Conservation (phyloP, 139 green algal genomes). For the Volvox africanus region DNA sequence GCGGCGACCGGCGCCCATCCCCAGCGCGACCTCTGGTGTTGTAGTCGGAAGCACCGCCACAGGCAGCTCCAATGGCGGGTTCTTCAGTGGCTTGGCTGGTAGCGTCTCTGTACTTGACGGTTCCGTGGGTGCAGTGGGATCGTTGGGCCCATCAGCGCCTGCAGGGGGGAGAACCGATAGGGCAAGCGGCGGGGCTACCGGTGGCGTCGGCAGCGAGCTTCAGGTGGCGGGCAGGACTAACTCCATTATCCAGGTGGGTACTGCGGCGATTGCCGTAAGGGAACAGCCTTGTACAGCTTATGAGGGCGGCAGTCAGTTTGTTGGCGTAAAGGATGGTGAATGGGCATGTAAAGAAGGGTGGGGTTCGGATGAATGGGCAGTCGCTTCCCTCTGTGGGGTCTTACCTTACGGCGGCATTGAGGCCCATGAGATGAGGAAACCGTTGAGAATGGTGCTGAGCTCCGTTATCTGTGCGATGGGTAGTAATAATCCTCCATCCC, state of each 20-base stretch:
- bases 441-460: no score
- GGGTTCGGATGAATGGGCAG: no score
- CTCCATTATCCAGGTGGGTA: slow-evolving; percentile 73
- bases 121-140: neutral
- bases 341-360: no score
- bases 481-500: no score
- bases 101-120: neutral
- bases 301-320: no score
- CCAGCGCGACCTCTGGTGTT: neutral
- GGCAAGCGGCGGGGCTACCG: neutral
- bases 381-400: no score
- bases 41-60: neutral
- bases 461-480: no score
- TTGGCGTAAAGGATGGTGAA: no score
- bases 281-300: no score
- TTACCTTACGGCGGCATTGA: no score
- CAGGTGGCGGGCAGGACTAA: slow-evolving; percentile 72
- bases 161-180: neutral
- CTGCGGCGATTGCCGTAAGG: no score
- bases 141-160: neutral
- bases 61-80: neutral
- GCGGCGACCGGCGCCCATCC: slow-evolving; percentile 7
- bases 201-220: neutral
- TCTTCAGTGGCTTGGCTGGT: slow-evolving; percentile 5
- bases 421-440: no score